phyloP scores from a whole-genome alignment of 75 land plant genomes.

The Cunninghamia lanceolata region DNA sequence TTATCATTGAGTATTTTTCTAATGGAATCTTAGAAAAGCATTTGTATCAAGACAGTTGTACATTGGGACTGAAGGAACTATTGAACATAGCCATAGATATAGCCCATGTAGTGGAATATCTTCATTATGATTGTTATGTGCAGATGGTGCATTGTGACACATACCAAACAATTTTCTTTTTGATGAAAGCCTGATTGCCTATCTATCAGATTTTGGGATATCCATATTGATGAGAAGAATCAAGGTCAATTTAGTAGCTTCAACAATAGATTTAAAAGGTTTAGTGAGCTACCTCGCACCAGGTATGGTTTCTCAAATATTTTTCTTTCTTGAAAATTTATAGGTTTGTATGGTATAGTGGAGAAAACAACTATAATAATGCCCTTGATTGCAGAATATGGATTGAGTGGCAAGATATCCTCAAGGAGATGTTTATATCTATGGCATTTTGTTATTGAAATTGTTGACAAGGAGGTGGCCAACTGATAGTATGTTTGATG shows the following conservation, averaged over 20 bases:
- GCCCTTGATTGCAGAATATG: slow-evolving; percentile 24
- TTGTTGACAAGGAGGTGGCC: slow-evolving; percentile 16
- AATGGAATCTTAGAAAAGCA: slow-evolving; percentile 5
- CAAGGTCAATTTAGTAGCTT: too few species aligned
- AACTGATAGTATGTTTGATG: neutral
- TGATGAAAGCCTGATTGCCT: slow-evolving; percentile 35
- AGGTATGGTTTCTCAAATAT: too few species aligned
- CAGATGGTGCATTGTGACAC: slow-evolving; percentile 63
- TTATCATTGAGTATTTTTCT: neutral
- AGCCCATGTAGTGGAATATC: too few species aligned
- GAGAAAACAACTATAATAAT: neutral
- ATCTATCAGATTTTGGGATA: slow-evolving; percentile 65
- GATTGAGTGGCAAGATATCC: neutral
- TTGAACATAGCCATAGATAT: slow-evolving; percentile 55
- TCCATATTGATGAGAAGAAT: slow-evolving; percentile 47
- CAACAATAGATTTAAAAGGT: too few species aligned
- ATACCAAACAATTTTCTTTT: slow-evolving; percentile 49
- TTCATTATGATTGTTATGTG: slow-evolving; percentile 40
- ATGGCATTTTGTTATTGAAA: slow-evolving; percentile 29
- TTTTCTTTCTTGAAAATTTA: too few species aligned
- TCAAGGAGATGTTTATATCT: slow-evolving; percentile 35
- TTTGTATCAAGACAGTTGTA: neutral
- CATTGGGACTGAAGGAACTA: neutral
- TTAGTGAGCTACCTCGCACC: too few species aligned
- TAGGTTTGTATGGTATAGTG: too few species aligned